Base-by-base conservation (phyloP, 345 rosid species). In the Gossypium australe region DNA sequence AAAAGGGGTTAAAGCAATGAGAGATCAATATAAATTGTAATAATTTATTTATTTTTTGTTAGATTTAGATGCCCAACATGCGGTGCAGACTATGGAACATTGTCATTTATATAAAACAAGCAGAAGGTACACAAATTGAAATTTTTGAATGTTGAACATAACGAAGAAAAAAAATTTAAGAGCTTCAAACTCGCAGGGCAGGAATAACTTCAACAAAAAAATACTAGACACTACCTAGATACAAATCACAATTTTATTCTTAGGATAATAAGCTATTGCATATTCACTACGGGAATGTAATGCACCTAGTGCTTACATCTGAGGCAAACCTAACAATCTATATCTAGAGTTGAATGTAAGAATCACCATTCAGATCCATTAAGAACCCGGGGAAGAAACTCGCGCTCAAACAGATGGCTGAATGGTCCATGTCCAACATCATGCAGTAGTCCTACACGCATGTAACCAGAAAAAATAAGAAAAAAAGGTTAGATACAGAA, bases 351-450 rank as follows among this genome's bases (percentile, higher is more conserved):
- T 2, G 59, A 69, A 51, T 27, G 57, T 49, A 71, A 17, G 51
- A 67, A 55, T 67, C 76, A 88, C 94, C 94, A 90, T 68, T 77
- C 80, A 53, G 66, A 47, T 55, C 80, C 84, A 67, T 47, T 66
- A 48, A 82, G 70, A 67, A 90, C 85, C 72, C 18, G 82, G 7
- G 94, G 94, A 77, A 90, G 90, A 84, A 90, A 88, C 65, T 56
- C 87, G 11, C 83, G 82, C 79, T 90, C 92, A 82, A 90, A 90
- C 78, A 85, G 18, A 80, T 90, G 92, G 76, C 92, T 90, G 80
- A 90, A 88, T n/a, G 94, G 94, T 27, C 94, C 94, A 82, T 90
- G 92, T 62, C 94, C 94, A 75, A 90, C 85, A 83, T 90, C 94
- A 80, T 90, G 94, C 79, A 90, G 80, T 38, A 90, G 84, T 77